A percentile compares a stretch with the other conserved stretches of the same genome.
These are phyloP conservation scores for Suillus cothurnatus DNA, from an alignment of 768 basidiomycete genomes.

Conservation along the genomic window DNA sequence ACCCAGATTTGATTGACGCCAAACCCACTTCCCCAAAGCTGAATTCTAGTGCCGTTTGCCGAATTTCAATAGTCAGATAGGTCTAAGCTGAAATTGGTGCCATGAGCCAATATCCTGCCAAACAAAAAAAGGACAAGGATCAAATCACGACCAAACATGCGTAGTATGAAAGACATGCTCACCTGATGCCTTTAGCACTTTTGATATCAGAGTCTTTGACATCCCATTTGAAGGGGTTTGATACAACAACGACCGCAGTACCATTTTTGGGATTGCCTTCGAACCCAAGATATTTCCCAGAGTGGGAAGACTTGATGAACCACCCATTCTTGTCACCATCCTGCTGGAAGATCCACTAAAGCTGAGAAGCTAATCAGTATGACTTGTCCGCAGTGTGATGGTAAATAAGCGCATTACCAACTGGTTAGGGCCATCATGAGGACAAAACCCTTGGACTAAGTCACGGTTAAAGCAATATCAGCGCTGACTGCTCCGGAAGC, in stretches of 20 bases:
- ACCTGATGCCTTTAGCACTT: slow-evolving; percentile 1
- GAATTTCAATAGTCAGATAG: slow-evolving; percentile 9
- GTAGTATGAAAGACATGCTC: too few relatives aligned
- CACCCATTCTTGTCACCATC: slow-evolving; percentile 36
- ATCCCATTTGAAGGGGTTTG: slow-evolving; percentile 47
- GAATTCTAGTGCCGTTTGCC: too few relatives aligned
- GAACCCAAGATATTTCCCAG: slow-evolving; percentile 44
- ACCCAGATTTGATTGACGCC: neutral
- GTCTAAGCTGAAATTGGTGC: too few relatives aligned
- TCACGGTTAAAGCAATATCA: neutral
- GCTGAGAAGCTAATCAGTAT: neutral
- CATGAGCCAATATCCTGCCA: too few relatives aligned
- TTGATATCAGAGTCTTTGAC: slow-evolving; percentile 46
- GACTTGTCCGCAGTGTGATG: neutral
- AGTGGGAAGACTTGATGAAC: slow-evolving; percentile 44
- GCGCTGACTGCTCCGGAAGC: neutral
- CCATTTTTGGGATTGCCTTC: slow-evolving; percentile 38
- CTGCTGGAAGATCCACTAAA: slow-evolving; percentile 49
- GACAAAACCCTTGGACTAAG: slow-evolving; percentile 50
- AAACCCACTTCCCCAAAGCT: too few relatives aligned
- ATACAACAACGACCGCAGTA: slow-evolving; percentile 38
- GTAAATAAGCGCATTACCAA: slow-evolving; percentile 33
- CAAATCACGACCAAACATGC: too few relatives aligned
- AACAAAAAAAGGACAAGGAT: too few relatives aligned
- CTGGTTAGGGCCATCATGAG: slow-evolving; percentile 49